phyloP scores from a whole-genome alignment of 2,329 filamentous ascomycete genomes.

The Cercospora canescens region DNA sequence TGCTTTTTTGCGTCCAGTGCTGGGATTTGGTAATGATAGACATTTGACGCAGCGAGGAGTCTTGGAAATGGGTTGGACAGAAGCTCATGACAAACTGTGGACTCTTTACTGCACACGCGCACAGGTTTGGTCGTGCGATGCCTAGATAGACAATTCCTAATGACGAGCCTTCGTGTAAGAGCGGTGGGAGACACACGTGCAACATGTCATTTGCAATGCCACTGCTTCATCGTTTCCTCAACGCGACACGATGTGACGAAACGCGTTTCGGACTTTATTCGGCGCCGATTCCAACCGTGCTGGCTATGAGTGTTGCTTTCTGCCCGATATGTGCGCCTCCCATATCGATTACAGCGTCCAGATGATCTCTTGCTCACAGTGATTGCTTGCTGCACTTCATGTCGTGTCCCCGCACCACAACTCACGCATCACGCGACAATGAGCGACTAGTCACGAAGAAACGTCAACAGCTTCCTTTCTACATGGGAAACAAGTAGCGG shows the following conservation, averaged over 20 bases:
- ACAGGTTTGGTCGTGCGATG: not conserved
- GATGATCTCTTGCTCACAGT: not conserved
- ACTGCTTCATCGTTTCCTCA: not conserved
- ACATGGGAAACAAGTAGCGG: not conserved
- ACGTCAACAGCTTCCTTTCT: not conserved
- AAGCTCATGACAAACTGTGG: not conserved
- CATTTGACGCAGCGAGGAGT: not conserved
- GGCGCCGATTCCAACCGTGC: not conserved
- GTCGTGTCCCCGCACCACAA: not conserved
- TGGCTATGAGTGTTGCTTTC: not conserved
- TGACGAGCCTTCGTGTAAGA: constrained; percentile 3
- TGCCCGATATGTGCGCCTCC: not conserved
- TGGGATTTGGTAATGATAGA: not conserved
- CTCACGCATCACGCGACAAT: not conserved
- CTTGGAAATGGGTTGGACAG: not conserved
- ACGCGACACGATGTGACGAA: not conserved
- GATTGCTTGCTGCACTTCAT: not conserved
- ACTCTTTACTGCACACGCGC: not conserved
- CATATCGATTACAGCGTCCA: not conserved
- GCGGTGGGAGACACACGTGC: not conserved
- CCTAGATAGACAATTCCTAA: not conserved
- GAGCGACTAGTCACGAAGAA: not conserved
- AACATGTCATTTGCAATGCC: not conserved
- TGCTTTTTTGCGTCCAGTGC: not conserved
- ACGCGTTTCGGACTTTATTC: not conserved